Base-by-base conservation (phyloP, 768 basidiomycete species). In the Trametes coccinea region DNA sequence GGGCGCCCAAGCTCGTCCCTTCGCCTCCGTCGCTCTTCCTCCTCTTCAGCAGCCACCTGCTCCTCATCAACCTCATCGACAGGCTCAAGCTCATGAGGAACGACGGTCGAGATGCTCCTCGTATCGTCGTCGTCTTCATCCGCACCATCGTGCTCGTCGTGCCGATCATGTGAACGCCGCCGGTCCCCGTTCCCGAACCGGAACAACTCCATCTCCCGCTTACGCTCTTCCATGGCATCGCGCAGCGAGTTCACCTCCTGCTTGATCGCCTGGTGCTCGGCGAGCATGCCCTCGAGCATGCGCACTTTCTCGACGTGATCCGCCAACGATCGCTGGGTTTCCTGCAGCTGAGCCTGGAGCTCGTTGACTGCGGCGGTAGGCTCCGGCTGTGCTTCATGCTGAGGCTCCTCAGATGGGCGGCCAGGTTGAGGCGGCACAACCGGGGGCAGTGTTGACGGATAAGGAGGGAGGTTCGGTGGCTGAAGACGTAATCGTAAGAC, bases 261-360 rank as follows among this genome's bases (percentile, higher is more conserved):
- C 73, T 89, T 89, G 70, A 97, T 84, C 7, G 76, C 78, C 59
- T 97, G 94, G 66, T 98, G 93, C 75, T 97, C 94, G 1, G 82
- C 80, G 41, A 96, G 78, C 63, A 92, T 83, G 33, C 80, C 83
- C 69, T 98, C 96, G 41, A 99, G 78, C 29, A 88, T 86, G 43
- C 87, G 85, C 53, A 95, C 88, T 73, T 87, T 93, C 64, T 94
- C 91, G 43, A 92, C 82, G 67, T 97, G 93, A 14, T 75, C 78
- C 2, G 87, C 81, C 11, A 98, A 81, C 0, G 87, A 87, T 0
- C 80, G 72, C 69, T 96, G 95, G 0, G 95, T 97, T 44, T 94
- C 92, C 47, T 82, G 82, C 13, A 98, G 82, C 71, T 97, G 92
- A 9, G 80, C 72, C 67, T 96, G 95, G 5, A 99, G 82, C 13